Evolutionary conservation across 352 stramenopile genomes (phyloP).

Genomic region (Phytopythium boreale): DNA sequence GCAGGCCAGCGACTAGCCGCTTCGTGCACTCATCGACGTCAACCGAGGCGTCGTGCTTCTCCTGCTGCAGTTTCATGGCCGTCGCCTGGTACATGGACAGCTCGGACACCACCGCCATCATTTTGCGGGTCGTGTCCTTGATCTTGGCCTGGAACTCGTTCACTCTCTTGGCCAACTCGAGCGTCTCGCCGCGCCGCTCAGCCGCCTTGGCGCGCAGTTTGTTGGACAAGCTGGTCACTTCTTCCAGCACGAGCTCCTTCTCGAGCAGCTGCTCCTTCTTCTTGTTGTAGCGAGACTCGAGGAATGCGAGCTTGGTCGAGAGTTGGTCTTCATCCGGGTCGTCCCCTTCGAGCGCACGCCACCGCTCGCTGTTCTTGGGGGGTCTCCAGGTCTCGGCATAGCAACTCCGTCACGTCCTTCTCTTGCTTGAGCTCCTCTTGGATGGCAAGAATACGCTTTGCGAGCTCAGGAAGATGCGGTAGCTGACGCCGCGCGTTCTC

Average conservation of each 20-base stretch:
- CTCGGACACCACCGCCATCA: slow-evolving; percentile 95
- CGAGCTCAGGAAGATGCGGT: slow-evolving; percentile 77
- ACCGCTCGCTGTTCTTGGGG: slow-evolving; percentile 86
- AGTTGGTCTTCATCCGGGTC: slow-evolving; percentile 90
- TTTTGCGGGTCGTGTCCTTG: slow-evolving; percentile 89
- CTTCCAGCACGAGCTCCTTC: slow-evolving; percentile 94
- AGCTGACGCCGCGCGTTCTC: slow-evolving; percentile 72
- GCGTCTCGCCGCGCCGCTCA: slow-evolving; percentile 69
- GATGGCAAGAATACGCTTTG: slow-evolving; percentile 72
- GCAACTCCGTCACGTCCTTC: slow-evolving; percentile 83
- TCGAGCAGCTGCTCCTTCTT: slow-evolving; percentile 94
- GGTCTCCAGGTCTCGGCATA: slow-evolving; percentile 91
- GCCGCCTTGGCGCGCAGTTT: slow-evolving; percentile 83
- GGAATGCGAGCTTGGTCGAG: slow-evolving; percentile 70
- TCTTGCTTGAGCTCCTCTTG: slow-evolving; percentile 86
- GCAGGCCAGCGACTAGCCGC: slow-evolving; percentile 54
- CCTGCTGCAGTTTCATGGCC: slow-evolving; percentile 91
- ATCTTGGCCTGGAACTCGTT: slow-evolving; percentile 90
- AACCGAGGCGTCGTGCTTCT: slow-evolving; percentile 76
- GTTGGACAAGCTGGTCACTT: slow-evolving; percentile 85
- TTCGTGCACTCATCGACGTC: slow-evolving; percentile 68
- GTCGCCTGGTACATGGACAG: slow-evolving; percentile 95
- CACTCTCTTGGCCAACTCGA: slow-evolving; percentile 86
- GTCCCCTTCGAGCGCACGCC: slow-evolving; percentile 84
- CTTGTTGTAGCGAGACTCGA: slow-evolving; percentile 84